Conservation (phyloP, 352 stramenopile genomes). For the Globisporangium spinosum region DNA sequence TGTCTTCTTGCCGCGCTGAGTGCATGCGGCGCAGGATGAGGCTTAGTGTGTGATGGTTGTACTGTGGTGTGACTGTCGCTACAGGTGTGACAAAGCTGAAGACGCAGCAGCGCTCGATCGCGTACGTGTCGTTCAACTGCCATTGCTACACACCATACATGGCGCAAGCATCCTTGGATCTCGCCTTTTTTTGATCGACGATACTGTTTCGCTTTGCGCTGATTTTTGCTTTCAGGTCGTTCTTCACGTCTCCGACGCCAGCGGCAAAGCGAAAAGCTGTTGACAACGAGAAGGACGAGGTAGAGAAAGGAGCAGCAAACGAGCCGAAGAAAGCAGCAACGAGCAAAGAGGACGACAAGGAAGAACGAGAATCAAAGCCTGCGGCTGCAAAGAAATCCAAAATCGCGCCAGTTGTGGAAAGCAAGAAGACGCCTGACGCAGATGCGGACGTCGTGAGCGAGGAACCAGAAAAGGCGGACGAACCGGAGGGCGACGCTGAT, state of each 20-base stretch:
- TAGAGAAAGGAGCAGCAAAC: not conserved
- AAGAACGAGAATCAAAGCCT: not conserved
- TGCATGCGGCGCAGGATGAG: not conserved
- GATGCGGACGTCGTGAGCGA: conserved; percentile 13
- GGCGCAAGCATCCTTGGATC: not conserved
- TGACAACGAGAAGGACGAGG: conserved; percentile 9
- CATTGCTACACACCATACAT: not conserved
- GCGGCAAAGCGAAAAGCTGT: conserved; percentile 34
- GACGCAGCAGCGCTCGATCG: conserved; percentile 65
- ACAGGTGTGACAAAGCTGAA: conserved; percentile 28
- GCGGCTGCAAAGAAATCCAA: conserved; percentile 14
- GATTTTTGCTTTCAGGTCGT: conserved; percentile 31
- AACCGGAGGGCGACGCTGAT: conserved; percentile 26
- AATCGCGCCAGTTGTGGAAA: not conserved
- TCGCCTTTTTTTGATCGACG: not conserved
- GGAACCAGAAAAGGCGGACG: conserved; percentile 20
- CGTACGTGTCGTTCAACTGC: conserved; percentile 26
- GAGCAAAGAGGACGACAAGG: not conserved
- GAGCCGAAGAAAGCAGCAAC: not conserved
- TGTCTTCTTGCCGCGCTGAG: not conserved
- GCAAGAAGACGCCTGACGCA: conserved; percentile 11
- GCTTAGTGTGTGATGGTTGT: not conserved
- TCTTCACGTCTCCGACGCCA: conserved; percentile 40
- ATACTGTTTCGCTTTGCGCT: not conserved
- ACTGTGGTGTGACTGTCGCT: not conserved